Evolutionary conservation across 176 grass and related monocot genomes (phyloP).

Genomic region (Thalia dealbata): DNA sequence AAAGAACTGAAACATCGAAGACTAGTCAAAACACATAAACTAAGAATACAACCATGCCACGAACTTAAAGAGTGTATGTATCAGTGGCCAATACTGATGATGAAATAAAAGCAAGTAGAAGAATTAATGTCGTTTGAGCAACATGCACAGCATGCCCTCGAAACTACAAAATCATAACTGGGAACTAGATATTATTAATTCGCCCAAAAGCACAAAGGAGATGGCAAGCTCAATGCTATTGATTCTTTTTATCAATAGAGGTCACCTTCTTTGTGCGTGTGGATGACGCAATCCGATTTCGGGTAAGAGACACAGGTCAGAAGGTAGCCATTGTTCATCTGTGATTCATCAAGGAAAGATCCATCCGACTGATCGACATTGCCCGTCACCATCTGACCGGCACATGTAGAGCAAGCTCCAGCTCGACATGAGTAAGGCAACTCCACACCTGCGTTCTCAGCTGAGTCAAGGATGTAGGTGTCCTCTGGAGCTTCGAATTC

Average conservation of each 20-base stretch:
- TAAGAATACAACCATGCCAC: too few relatives aligned
- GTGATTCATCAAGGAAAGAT: slow-evolving; percentile 63
- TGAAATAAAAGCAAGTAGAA: too few relatives aligned
- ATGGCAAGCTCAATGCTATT: neutral
- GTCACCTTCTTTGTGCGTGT: slow-evolving; percentile 86
- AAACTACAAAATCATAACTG: neutral
- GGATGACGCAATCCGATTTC: slow-evolving; percentile 58
- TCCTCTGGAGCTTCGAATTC: slow-evolving; percentile 74
- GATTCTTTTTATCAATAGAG: slow-evolving; percentile 34
- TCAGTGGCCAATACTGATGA: too few relatives aligned
- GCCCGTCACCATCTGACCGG: slow-evolving; percentile 42
- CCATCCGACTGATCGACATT: slow-evolving; percentile 74
- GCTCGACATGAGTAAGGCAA: slow-evolving; percentile 87
- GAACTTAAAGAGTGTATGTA: too few relatives aligned
- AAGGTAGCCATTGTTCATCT: slow-evolving; percentile 61
- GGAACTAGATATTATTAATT: neutral
- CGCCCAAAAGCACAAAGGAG: neutral
- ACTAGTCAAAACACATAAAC: too few relatives aligned
- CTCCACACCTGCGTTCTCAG: slow-evolving; percentile 55
- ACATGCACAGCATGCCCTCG: neutral
- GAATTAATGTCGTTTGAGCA: too few relatives aligned
- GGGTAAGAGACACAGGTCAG: slow-evolving; percentile 88
- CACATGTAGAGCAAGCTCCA: slow-evolving; percentile 78
- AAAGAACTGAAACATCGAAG: too few relatives aligned
- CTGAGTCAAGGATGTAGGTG: slow-evolving; percentile 65